phyloP scores from a whole-genome alignment of 1,284 basidiomycete species.

The Inonotus obliquus region DNA sequence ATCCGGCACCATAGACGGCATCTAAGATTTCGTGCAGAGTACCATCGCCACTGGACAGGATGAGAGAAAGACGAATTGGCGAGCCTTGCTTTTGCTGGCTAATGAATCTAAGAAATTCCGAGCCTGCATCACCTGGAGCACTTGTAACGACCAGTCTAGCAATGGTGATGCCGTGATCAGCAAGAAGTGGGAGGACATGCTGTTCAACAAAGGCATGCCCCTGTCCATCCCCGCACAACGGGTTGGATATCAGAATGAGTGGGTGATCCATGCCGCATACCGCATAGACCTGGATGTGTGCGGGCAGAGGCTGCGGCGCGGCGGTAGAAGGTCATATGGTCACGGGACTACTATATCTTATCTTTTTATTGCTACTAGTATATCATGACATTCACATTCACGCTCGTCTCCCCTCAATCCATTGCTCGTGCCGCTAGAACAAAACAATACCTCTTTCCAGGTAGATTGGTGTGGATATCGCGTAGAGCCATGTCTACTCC shows the following conservation, averaged over 20 bases:
- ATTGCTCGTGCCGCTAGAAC: neutral
- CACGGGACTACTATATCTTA: neutral
- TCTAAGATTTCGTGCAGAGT: conserved; percentile 85
- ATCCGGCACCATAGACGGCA: conserved; percentile 34
- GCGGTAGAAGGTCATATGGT: neutral
- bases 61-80: conserved; percentile 34
- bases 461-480: neutral
- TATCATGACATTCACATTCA: neutral
- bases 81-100: conserved; percentile 20
- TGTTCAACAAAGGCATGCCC: conserved; percentile 47
- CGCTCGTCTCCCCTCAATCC: neutral
- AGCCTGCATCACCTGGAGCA: conserved; percentile 52
- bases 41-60: conserved; percentile 86
- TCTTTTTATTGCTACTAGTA: too few species aligned
- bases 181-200: conserved; percentile 64
- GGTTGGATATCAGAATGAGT: conserved; percentile 37
- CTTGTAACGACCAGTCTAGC: conserved; percentile 48
- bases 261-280: neutral
- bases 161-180: conserved; percentile 32
- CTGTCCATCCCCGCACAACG: conserved; percentile 39
- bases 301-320: neutral
- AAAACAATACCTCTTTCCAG: neutral
- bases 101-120: conserved; percentile 43
- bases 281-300: neutral
- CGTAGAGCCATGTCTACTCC: conserved; percentile 3